Percentiles rank a stretch among this genome's conserved stretches.
phyloP scores from a whole-genome alignment of 2,329 filamentous ascomycete species.

The Pseudogymnoascus sp. region DNA sequence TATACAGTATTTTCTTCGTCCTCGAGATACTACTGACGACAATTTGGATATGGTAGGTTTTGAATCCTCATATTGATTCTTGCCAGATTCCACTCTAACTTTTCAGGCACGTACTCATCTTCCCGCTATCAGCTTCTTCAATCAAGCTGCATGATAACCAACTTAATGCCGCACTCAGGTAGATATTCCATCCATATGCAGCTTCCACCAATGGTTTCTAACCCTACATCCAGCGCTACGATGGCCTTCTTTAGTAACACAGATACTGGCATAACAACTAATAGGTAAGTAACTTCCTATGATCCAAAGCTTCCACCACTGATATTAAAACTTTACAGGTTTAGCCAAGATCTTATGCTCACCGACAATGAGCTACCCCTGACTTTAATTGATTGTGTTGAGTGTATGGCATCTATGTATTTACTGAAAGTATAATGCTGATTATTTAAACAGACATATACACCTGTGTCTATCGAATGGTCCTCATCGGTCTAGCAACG shows the following conservation, averaged over 20 bases:
- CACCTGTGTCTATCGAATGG: slow-evolving; percentile 25
- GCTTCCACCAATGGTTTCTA: not conserved
- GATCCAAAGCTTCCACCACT: not conserved
- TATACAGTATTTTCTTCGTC: slow-evolving; percentile 9
- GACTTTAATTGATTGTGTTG: slow-evolving; percentile 13
- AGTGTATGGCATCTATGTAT: not conserved
- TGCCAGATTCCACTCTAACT: not conserved
- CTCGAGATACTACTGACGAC: not conserved
- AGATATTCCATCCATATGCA: not conserved
- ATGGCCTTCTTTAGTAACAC: slow-evolving; percentile 17
- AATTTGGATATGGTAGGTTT: not conserved
- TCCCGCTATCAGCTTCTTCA: not conserved
- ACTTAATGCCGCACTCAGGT: not conserved
- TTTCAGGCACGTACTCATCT: not conserved
- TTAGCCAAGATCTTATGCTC: slow-evolving; percentile 23
- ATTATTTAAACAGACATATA: not conserved
- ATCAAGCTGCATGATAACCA: slow-evolving; percentile 1
- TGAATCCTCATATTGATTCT: no score
- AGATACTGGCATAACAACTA: slow-evolving; percentile 17
- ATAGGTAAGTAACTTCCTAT: slow-evolving; percentile 10
- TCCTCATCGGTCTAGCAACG: slow-evolving; percentile 31
- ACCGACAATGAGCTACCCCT: slow-evolving; percentile 25
- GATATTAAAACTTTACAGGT: not conserved
- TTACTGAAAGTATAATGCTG: not conserved
- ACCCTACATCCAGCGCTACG: not conserved